phyloP scores from a whole-genome alignment of 2,329 filamentous ascomycete genomes.

The Colletotrichum liaoningense region DNA sequence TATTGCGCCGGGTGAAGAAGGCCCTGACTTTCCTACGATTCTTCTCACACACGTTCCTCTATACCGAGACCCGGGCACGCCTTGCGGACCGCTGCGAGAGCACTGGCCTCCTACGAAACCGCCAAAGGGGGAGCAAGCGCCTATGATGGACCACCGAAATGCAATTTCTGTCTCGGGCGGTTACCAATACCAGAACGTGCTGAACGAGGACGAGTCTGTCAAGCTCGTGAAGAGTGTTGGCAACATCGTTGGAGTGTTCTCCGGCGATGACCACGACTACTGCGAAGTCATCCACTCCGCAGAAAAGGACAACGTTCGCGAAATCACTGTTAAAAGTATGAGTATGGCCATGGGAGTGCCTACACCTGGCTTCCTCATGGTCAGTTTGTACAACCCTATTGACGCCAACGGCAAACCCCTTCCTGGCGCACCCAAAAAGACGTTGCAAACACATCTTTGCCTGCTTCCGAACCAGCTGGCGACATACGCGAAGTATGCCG shows the following conservation, averaged over 20 bases:
- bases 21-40: constrained; percentile 82
- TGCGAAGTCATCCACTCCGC: constrained; percentile 87
- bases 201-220: constrained; percentile 80
- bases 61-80: constrained; percentile 83
- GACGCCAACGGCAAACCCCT: constrained; percentile 67
- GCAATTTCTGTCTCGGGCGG: constrained; percentile 82
- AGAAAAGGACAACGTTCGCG: constrained; percentile 73
- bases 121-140: constrained; percentile 65
- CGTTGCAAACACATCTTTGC: constrained; percentile 90
- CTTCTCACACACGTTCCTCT: constrained; percentile 92
- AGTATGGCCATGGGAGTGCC: constrained; percentile 97
- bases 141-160: constrained; percentile 75
- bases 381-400: constrained; percentile 93
- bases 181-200: constrained; percentile 97
- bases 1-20: constrained; percentile 55
- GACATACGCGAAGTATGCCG: constrained; percentile 83
- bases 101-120: constrained; percentile 79
- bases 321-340: constrained; percentile 96
- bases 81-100: constrained; percentile 89
- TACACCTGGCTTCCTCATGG: constrained; percentile 86
- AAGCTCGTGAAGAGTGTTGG: constrained; percentile 82
- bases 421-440: constrained; percentile 58
- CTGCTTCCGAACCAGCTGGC: constrained; percentile 88
- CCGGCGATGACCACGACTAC: constrained; percentile 97
- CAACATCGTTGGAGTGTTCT: constrained; percentile 88